Base-by-base conservation (phyloP, 176 grass and related monocot genomes). In the Zizania latifolia region DNA sequence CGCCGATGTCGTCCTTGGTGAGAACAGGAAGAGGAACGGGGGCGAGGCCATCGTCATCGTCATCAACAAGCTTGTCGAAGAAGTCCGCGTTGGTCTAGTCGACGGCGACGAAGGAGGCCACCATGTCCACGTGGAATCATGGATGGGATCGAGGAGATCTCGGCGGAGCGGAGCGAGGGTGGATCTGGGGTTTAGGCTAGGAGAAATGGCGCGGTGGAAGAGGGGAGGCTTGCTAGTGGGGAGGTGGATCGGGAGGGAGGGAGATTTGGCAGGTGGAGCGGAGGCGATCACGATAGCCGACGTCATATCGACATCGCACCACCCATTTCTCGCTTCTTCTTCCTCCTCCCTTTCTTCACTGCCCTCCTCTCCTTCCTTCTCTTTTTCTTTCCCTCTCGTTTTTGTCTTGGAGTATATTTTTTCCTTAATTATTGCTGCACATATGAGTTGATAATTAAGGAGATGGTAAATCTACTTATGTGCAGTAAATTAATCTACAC, bases 51-150 rank as follows among this genome's bases (percentile, higher is more conserved):
- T 37, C 75, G 6, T 39, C 65, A 21, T 93, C 83, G 59, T 93
- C 90, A 37, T 85, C 73, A 31, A 93, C 94, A 10, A 97, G 87
- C 61, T 89, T 97, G 84, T 97, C 77, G 74, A 99, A 99, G 85
- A 99, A 99, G 86, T 99, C 91, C 63, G 82, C 91, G 68, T 94
- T 89, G 4, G 91, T 90, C 51, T 92, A 91, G 75, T 99, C 95
- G 17, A 94, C 94, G 30, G 51, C 33, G 31, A 37, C 36, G 71
- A 79, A 82, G 51, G 82, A 62, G 74, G 78, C 58, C 26, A 83
- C 80, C 87, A 89, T 90, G 37, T 41, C 27, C 30, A 29, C 46
- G 38, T 13, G 50, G 65, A 71, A 72, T 62, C 17, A 6, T 5
- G 46, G 46, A 6, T 2, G 38, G 36, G 27, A 77, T 67, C 38